Evolutionary conservation across 805 yeast species (phyloP).

Genomic region (Candida succiphila): DNA sequence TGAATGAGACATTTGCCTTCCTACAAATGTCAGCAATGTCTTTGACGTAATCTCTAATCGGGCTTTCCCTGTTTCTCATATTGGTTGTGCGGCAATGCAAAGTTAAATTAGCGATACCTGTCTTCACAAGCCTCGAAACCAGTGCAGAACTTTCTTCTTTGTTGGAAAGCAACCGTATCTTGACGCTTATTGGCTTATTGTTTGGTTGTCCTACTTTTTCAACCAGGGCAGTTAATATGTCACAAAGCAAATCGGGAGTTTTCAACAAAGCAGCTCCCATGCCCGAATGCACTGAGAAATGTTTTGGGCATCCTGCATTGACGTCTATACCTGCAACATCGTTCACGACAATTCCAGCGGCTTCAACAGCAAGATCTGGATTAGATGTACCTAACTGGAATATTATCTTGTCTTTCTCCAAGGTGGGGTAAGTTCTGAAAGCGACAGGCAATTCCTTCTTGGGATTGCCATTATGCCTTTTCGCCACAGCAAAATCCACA

Average conservation of each 20-base stretch:
- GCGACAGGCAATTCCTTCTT: conserved; percentile 43
- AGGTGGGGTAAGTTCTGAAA: conserved; percentile 60
- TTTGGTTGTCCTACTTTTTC: conserved; percentile 70
- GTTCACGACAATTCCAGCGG: conserved; percentile 67
- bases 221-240: conserved; percentile 61
- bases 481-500: conserved; percentile 42
- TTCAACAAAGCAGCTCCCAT: conserved; percentile 93
- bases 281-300: conserved; percentile 87
- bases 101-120: conserved; percentile 82
- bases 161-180: conserved; percentile 69
- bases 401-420: conserved; percentile 59
- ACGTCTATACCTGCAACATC: conserved; percentile 93
- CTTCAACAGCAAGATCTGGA: conserved; percentile 79
- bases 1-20: conserved; percentile 54
- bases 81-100: conserved; percentile 84
- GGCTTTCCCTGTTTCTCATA: conserved; percentile 83
- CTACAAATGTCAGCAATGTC: conserved; percentile 54
- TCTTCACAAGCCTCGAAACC: conserved; percentile 46
- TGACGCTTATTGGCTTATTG: conserved; percentile 78
- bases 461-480: conserved; percentile 30
- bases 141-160: conserved; percentile 50
- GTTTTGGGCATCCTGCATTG: conserved; percentile 97
- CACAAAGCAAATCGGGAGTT: conserved; percentile 71
- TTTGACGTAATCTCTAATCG: conserved; percentile 60
- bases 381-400: conserved; percentile 88